Conservation (phyloP, 441 rosid species). For the Hura crepitans region DNA sequence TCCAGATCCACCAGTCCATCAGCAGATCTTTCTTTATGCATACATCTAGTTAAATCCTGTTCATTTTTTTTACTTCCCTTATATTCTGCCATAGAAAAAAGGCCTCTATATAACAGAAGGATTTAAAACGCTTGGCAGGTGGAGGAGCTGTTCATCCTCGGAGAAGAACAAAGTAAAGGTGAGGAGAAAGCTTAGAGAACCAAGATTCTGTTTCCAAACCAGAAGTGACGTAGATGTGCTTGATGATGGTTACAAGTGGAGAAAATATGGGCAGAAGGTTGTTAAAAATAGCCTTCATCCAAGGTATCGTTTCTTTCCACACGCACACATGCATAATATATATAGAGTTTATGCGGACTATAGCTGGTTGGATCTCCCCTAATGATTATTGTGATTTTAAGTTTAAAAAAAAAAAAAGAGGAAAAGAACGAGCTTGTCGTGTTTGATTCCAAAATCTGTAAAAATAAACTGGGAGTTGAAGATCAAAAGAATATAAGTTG, state of each 20-base stretch:
- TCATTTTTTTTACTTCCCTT: too few relatives aligned
- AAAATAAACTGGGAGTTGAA: too few relatives aligned
- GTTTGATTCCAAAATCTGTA: too few relatives aligned
- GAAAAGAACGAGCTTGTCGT: too few relatives aligned
- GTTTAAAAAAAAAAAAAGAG: too few relatives aligned
- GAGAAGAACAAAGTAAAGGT: slow-evolving; percentile 75
- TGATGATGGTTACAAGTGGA: slow-evolving; percentile 96
- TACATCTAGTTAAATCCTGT: background rate
- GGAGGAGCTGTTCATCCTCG: slow-evolving; percentile 64
- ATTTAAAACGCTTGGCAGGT: slow-evolving; percentile 43
- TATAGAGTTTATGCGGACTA: too few relatives aligned
- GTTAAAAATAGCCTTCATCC: slow-evolving; percentile 98
- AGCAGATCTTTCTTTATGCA: slow-evolving; percentile 22
- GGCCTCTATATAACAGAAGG: slow-evolving; percentile 11
- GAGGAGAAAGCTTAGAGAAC: slow-evolving; percentile 91
- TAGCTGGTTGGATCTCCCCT: too few relatives aligned
- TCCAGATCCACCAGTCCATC: slow-evolving; percentile 24
- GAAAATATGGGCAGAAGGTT: slow-evolving; percentile 96
- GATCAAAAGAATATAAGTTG: too few relatives aligned
- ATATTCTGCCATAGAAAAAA: background rate
- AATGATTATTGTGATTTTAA: background rate
- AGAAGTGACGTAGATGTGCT: slow-evolving; percentile 92
- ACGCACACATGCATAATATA: background rate
- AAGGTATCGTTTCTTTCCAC: slow-evolving; percentile 39
- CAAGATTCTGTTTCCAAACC: slow-evolving; percentile 97